Base-by-base conservation (phyloP, 2,329 filamentous ascomycete species). In the Pestalotiopsis sp. region DNA sequence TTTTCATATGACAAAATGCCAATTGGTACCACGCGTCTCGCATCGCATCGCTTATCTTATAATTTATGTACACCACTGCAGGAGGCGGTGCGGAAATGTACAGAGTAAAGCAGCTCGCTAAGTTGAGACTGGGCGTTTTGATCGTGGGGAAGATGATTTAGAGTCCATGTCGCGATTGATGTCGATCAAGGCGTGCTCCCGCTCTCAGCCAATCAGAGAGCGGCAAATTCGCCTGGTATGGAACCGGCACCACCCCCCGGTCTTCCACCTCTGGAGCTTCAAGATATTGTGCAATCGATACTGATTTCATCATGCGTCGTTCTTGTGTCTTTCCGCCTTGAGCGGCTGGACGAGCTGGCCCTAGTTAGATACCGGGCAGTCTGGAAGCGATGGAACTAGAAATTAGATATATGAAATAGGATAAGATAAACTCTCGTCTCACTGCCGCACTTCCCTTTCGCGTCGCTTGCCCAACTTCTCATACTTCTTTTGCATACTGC, bases 121-220 rank as follows among this genome's bases (percentile, higher is more conserved):
- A 36, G 31, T 36, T 9, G 31, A 36, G 31, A 36, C 31, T 36
- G 31, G 31, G 31, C 31, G 31, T 36, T 36, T 36, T 36, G 31
- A 36, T 52, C 45, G 14, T 52, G 20, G 5, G 45, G 20, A 25
- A 59, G 20, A n/a, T 59, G 25, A 20, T n/a, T 36, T 62, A 39
- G 61, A n/a, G 61, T 59, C 63, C 14, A 66, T 66, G 63, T 66
- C 63, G 63, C 63, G 49, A 66, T 66, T 66, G 20, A 66, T 66
- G 63, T 56, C 25, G 63, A 66, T 56, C 63, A 66, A 66, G 63
- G 63, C 63, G 63, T 66, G 63, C 41, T 66, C 13, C 23, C 41
- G 9, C 5, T 56, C 14, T 13, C 45, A 7, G 36, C 63, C 63
- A 66, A 66, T 66, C 63, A 66, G 36, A 20, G 17, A 17, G n/a